Evolutionary conservation across 225 moss, liverwort and hornwort species (phyloP).

Genomic region (Bryoerythrophyllum caledonicum): DNA sequence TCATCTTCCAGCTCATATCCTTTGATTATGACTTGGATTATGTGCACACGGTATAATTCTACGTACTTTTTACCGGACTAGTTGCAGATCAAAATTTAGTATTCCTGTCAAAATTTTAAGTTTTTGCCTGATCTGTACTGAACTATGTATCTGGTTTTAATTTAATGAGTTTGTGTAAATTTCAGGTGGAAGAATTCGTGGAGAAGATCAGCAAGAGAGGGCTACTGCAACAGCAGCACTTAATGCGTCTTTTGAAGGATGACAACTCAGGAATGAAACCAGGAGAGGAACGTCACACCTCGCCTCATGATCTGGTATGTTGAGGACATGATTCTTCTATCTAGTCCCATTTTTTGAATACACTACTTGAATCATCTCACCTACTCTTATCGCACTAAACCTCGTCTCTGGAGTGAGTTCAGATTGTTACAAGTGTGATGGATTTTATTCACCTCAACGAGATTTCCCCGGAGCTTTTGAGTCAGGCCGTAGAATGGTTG

Average conservation of each 20-base stretch:
- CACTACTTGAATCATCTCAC: not conserved
- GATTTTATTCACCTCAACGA: slow-evolving; percentile 11
- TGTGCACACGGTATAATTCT: slow-evolving; percentile 5
- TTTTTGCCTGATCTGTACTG: not conserved
- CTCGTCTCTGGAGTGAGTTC: not conserved
- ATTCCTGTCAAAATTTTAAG: not conserved
- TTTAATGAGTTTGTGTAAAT: not conserved
- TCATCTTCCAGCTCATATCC: slow-evolving; percentile 21
- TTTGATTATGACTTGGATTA: slow-evolving; percentile 23
- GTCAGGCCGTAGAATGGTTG: slow-evolving; percentile 22
- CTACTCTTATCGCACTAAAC: not conserved
- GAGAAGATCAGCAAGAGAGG: slow-evolving; percentile 19
- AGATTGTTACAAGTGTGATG: slow-evolving; percentile 27
- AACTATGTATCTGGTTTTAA: not conserved
- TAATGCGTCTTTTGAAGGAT: slow-evolving; percentile 15
- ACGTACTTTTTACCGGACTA: not conserved
- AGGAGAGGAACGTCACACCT: slow-evolving; percentile 29
- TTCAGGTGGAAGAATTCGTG: slow-evolving; percentile 24
- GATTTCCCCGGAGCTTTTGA: slow-evolving; percentile 14
- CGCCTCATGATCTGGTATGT: slow-evolving; percentile 22
- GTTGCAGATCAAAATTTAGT: not conserved
- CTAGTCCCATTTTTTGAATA: not conserved
- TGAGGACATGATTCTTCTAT: slow-evolving; percentile 16
- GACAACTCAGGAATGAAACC: slow-evolving; percentile 25
- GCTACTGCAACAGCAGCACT: slow-evolving; percentile 14